phyloP scores from a whole-genome alignment of 495 filamentous ascomycete species.

The Xylaria telfairii region DNA sequence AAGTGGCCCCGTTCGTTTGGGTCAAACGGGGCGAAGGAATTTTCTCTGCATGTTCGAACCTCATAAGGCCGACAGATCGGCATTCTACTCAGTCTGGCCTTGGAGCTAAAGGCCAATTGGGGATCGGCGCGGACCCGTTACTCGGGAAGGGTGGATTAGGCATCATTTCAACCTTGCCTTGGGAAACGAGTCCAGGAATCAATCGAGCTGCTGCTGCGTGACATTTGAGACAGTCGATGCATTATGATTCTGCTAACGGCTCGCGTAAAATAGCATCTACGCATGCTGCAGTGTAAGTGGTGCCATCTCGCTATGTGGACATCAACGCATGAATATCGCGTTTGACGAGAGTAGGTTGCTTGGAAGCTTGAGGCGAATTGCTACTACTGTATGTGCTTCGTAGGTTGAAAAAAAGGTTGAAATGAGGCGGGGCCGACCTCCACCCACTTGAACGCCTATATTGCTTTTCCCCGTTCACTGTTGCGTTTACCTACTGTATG shows the following conservation, averaged over 20 bases:
- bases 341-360: neutral
- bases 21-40: conserved; percentile 22
- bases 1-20: conserved; percentile 18
- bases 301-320: neutral
- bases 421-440: conserved; percentile 8
- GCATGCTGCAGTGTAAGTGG: neutral
- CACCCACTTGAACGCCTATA: neutral
- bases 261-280: neutral
- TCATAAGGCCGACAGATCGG: conserved; percentile 22
- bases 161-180: conserved; percentile 5
- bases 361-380: neutral
- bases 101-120: conserved; percentile 10
- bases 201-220: neutral
- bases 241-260: neutral
- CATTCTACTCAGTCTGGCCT: neutral
- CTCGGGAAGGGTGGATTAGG: conserved; percentile 23
- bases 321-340: neutral
- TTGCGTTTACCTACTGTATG: neutral
- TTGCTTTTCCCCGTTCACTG: neutral
- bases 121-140: conserved; percentile 15
- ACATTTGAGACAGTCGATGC: conserved; percentile 4
- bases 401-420: neutral
- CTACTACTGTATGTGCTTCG: too few relatives aligned
- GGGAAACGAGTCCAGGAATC: neutral
- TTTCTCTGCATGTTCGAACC: conserved; percentile 24